These are phyloP conservation scores for Porcisia hertigi DNA, from an alignment of 208 protist genomes.

Conservation along the genomic window DNA sequence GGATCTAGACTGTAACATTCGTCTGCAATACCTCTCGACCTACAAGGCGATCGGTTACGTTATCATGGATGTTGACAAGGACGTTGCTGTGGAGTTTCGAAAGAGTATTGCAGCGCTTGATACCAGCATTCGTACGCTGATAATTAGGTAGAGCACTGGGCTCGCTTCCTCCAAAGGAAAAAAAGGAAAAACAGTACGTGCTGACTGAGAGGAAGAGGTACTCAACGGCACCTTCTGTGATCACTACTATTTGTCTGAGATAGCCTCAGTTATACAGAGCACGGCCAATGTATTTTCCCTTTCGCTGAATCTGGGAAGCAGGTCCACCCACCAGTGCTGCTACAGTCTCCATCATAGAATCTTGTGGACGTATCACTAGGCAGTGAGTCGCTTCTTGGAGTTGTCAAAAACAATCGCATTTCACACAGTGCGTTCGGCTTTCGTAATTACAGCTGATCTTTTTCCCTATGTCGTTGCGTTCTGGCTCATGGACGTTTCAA, in stretches of 20 bases:
- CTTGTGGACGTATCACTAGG: too few species aligned
- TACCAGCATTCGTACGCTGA: slow-evolving; percentile 55
- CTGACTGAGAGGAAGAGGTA: too few species aligned
- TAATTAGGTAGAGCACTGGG: slow-evolving; percentile 35
- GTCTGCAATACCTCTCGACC: slow-evolving; percentile 77
- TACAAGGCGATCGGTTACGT: slow-evolving; percentile 78
- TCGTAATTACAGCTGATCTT: too few species aligned
- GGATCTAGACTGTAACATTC: slow-evolving; percentile 86
- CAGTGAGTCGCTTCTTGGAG: too few species aligned
- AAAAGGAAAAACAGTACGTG: background rate
- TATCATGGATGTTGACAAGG: slow-evolving; percentile 71
- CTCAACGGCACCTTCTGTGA: background rate
- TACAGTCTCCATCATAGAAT: background rate
- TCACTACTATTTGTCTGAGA: background rate
- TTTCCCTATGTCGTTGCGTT: too few species aligned
- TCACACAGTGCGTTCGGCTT: too few species aligned
- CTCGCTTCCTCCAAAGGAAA: too few species aligned
- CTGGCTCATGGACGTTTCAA: too few species aligned
- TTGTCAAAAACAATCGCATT: too few species aligned
- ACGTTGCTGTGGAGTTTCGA: slow-evolving; percentile 49
- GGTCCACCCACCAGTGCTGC: too few species aligned
- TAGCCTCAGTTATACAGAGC: background rate
- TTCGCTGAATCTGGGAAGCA: background rate
- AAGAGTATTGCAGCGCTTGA: slow-evolving; percentile 50
- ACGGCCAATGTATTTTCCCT: too few species aligned